Percentiles rank a stretch among this genome's conserved stretches.
Evolutionary conservation across 1,139 yeast genomes (phyloP).

Genomic region (Nakaseomyces kungkrabaensis): DNA sequence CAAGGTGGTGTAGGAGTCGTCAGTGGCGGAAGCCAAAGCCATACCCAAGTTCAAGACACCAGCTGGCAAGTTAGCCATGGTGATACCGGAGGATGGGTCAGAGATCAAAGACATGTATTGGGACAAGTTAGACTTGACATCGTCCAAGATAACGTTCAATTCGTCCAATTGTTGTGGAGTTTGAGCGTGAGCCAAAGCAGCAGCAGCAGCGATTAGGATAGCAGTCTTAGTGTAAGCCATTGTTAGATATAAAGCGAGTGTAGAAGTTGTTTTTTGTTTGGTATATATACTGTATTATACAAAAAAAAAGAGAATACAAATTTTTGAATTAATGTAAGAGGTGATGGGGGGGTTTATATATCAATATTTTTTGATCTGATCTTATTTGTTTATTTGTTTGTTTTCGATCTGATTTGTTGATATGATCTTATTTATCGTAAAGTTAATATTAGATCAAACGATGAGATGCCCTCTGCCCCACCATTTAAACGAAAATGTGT

Average conservation of each 20-base stretch:
- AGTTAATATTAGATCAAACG: no score
- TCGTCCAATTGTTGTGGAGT: slow-evolving; percentile 8
- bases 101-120: slow-evolving; percentile 11
- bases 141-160: slow-evolving; percentile 8
- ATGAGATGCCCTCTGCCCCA: no score
- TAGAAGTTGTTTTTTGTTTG: no score
- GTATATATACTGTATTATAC: no score
- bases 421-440: no score
- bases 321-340: no score
- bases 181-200: slow-evolving; percentile 8
- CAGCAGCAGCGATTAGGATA: slow-evolving; percentile 6
- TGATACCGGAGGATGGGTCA: slow-evolving; percentile 2
- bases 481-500: no score
- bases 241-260: slow-evolving; percentile 4
- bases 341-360: no score
- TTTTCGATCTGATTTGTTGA: no score
- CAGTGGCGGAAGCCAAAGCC: slow-evolving; percentile 20
- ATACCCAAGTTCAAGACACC: slow-evolving; percentile 15
- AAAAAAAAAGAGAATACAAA: no score
- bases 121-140: slow-evolving; percentile 7
- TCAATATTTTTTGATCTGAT: no score
- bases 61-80: slow-evolving; percentile 24
- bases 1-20: slow-evolving; percentile 17
- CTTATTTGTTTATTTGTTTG: no score
- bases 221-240: slow-evolving; percentile 7